These are phyloP conservation scores for Cutaneotrichosporon dermatis DNA, from an alignment of 1,284 basidiomycete genomes.

Conservation along the genomic window DNA sequence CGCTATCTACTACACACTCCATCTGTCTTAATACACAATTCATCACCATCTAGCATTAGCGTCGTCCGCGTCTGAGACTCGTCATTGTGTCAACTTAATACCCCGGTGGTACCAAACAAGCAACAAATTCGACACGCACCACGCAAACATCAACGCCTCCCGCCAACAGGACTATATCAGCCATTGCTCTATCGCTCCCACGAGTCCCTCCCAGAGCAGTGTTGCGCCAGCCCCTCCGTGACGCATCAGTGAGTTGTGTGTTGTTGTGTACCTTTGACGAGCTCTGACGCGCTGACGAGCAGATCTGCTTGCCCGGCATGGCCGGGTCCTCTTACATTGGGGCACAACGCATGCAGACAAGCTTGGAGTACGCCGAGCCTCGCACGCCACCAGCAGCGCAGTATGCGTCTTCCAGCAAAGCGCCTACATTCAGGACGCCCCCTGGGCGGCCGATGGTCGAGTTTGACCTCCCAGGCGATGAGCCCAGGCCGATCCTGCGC, in stretches of 20 bases:
- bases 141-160: background rate
- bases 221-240: background rate
- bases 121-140: background rate
- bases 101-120: background rate
- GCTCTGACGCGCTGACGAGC: background rate
- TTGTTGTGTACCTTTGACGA: too few relatives aligned
- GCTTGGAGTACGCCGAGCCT: background rate
- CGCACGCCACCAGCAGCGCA: background rate
- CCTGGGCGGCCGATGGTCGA: background rate
- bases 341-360: background rate
- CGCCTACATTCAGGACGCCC: background rate
- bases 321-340: background rate
- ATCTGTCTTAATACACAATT: background rate
- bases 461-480: background rate
- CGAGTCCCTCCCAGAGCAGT: background rate
- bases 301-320: background rate
- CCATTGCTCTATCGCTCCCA: background rate
- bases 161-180: background rate
- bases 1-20: background rate
- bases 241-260: background rate
- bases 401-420: background rate
- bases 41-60: too few relatives aligned
- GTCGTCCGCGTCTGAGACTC: too few relatives aligned
- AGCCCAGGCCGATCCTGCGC: conserved; percentile 10
- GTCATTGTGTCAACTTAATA: background rate